Evolutionary conservation across 1,284 basidiomycete genomes (phyloP), one percentile per base, ranked within the genome.

Genomic region (Marasmius tenuissimus): DNA sequence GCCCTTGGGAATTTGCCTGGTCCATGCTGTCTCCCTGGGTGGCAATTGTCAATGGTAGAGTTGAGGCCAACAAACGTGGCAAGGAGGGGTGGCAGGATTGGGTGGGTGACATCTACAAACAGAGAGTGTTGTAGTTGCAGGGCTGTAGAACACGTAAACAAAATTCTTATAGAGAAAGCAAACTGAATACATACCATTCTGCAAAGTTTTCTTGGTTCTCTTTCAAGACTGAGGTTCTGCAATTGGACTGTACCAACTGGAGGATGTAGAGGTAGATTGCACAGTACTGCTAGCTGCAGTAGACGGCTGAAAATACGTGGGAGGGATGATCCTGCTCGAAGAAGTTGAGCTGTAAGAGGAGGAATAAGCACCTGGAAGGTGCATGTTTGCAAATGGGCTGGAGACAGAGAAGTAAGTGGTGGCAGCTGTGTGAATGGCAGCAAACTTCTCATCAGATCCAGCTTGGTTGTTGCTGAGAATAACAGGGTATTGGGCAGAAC

Each of bases 391-490:
- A 18, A 60, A 60, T 0, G 59, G 52, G 45, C 39, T 53, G 9
- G 20, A 10, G 20, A 3, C 38, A 3, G 9, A 3, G n/a, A 52
- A 61, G 16, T 55, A 61, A 4, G 16, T 14, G 2, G 58, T 52
- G 1, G 49, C 7, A 3, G 60, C 60, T 3, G 4, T 58, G 22
- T 50, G 48, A 9, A 61, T 52, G 4, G 49, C 60, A 18, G 56
- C 47, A 53, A 61, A 61, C 37, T 61, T 61, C 2, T 61, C 38
- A 14, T 61, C 55, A 4, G 60, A 57, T 1, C 60, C 56, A 2
- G 49, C 60, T 18, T 61, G 60, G 8, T 5, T 20, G 6, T 54
- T 61, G 10, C 3, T 18, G 11, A 61, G 49, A 7, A 49, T 42
- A n/a, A 49, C 16, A 4, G 55, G 48, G 35, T 61, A n/a, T n/a